Base-by-base conservation (phyloP, 805 yeast species). In the Monosporozyma servazzii region DNA sequence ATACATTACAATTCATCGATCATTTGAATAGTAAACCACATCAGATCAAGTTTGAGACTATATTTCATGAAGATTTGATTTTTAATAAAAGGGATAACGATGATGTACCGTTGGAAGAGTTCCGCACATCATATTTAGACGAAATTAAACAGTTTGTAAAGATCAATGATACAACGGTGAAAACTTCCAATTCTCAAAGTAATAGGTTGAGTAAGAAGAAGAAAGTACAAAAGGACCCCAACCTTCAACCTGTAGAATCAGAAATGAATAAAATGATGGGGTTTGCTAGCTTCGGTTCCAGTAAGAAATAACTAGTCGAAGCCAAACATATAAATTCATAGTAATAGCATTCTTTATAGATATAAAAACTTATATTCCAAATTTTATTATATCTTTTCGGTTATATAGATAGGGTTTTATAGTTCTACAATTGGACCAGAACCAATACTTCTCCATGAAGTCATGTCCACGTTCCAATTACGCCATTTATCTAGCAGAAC, bases 391-490 rank as follows among this genome's bases (percentile, higher is more conserved):
- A 33, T 33, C 37, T 5, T 33, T 3, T 33, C 15, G 15, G 33
- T 30, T 33, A 5, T 33, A 33, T 33, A 33, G 18, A 33, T 33
- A 17, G 17, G 37, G n/a, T 21, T 7, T 45, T 48, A 77, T 42
- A 75, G 61, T 45, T 79, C 81, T 13, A 83, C 71, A 4, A 76
- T 63, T 3, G 86, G 82, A 2, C 89, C 89, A 48, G 76, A 70
- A 1, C 88, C 88, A 17, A 79, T 72, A 48, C 82, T 77, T 62
- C 84, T 76, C 97, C 97, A 90, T 13, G 65, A 59, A 25, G 87
- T 76, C 95, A 90, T 86, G 61, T 90, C 96, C 2, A 88, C 77
- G 61, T 84, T 88, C 89, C 90, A 90, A 47, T 79, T 81, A 56
- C 81, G 82, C 95, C 95, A 90, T 56, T 79, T 80, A 62, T 75